These are phyloP conservation scores for Epichloe aotearoae DNA, from an alignment of 2,329 filamentous ascomycete genomes.

Conservation along the genomic window DNA sequence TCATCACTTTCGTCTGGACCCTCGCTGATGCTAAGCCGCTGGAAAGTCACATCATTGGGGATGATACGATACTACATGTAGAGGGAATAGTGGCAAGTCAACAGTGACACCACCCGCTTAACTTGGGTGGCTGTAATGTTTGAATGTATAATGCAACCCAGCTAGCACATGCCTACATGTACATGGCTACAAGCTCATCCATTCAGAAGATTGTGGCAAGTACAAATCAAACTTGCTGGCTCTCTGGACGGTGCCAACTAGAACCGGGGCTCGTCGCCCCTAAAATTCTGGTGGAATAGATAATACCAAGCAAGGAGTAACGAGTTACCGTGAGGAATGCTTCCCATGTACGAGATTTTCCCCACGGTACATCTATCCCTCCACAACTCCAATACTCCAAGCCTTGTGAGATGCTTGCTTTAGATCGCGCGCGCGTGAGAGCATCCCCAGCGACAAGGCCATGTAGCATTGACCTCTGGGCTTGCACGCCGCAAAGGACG, in stretches of 20 bases:
- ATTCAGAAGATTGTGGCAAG: neutral
- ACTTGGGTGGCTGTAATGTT: neutral
- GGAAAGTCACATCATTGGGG: no score
- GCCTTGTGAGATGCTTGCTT: neutral
- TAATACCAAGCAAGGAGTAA: no score
- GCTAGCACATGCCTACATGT: neutral
- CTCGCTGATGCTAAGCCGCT: no score
- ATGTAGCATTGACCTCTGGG: neutral
- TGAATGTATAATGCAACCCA: neutral
- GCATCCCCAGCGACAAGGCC: neutral
- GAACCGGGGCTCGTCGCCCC: neutral
- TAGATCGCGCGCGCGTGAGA: neutral
- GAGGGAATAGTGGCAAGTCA: neutral
- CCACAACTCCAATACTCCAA: neutral
- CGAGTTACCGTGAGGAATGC: no score
- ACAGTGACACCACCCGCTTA: neutral
- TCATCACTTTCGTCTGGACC: no score
- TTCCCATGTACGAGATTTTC: no score
- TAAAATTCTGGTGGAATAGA: no score
- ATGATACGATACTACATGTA: neutral
- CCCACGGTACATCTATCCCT: neutral
- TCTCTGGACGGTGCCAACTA: no score
- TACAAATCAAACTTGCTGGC: neutral
- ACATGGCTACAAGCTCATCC: neutral
- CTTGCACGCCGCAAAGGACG: neutral